Evolutionary conservation across 176 grass and related monocot genomes (phyloP), one percentile per base, ranked within the genome.

Genomic region (Bromus sterilis): DNA sequence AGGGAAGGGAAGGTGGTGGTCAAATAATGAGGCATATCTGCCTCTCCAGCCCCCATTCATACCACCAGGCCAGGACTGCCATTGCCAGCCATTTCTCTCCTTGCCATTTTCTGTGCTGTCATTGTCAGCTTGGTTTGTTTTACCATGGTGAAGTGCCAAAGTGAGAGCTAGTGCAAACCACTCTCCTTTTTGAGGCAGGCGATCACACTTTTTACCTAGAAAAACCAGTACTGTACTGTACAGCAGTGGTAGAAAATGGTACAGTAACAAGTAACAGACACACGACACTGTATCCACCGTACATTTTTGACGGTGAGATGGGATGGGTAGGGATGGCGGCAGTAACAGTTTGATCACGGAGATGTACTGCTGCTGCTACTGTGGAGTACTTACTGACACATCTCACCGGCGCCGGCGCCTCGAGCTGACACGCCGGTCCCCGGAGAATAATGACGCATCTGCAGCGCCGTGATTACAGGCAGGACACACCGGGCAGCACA

Each of bases 11-110:
- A 12, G 66, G 58, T 43, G 69, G 49, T 34, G 71, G 82, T 71
- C 53, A 77, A 85, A 85, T 85, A 77, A 77, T 85, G 71, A 75
- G 61, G 21, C 24, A 31, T 21, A 25, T 40, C 76, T 79, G 81
- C 30, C 76, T 75, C 66, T 83, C 57, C 84, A 41, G 32, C 56
- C 55, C 42, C 46, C 44, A 67, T 84, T 80, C 59, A 88, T 80
- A 4, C 51, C n/a, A n/a, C n/a, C n/a, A n/a, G n/a, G n/a, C n/a
- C n/a, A n/a, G n/a, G n/a, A n/a, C n/a, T n/a, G n/a, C n/a, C n/a
- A n/a, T n/a, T n/a, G n/a, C n/a, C n/a, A n/a, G n/a, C n/a, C n/a
- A n/a, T n/a, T n/a, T n/a, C n/a, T n/a, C n/a, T n/a, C n/a, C n/a
- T n/a, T n/a, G n/a, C n/a, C n/a, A n/a, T n/a, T n/a, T n/a, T n/a